Conservation (phyloP, 768 basidiomycete species). For the Lentinula sp. region DNA sequence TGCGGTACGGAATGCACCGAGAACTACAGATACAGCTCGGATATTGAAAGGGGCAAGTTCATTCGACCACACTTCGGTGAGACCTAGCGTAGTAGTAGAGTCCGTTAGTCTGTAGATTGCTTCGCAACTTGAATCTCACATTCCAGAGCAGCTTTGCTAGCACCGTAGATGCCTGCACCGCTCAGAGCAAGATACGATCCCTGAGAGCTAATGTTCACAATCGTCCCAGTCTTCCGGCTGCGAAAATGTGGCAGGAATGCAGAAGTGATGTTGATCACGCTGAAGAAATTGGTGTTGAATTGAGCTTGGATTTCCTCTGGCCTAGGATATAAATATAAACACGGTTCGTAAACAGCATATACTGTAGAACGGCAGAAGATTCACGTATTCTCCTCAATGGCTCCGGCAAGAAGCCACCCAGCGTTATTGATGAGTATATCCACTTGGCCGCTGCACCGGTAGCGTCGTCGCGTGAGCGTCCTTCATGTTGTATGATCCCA, state of each 20-base stretch:
- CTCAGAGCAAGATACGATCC: constrained; percentile 1
- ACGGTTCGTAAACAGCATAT: not conserved
- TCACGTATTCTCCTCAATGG: constrained; percentile 10
- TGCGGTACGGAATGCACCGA: constrained; percentile 12
- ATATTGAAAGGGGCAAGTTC: constrained; percentile 7
- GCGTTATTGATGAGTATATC: constrained; percentile 22
- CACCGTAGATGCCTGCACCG: constrained; percentile 13
- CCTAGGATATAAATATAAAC: not conserved
- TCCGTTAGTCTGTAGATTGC: not conserved
- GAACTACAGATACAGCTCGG: constrained; percentile 4
- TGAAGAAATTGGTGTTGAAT: constrained; percentile 22
- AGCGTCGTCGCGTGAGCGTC: not conserved
- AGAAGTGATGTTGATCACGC: constrained; percentile 18
- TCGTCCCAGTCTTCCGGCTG: constrained; percentile 7
- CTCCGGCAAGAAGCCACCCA: constrained; percentile 14
- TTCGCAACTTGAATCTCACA: not conserved
- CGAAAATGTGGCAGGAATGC: constrained; percentile 22
- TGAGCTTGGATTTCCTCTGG: constrained; percentile 10
- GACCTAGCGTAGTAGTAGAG: not conserved
- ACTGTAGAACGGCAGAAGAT: not conserved
- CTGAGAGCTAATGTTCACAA: constrained; percentile 15
- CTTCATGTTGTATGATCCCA: no score
- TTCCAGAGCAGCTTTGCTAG: constrained; percentile 15
- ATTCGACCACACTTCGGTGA: constrained; percentile 1
- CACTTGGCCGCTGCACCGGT: constrained; percentile 13